Percentiles rank a stretch among this genome's conserved stretches.
These are phyloP conservation scores for Podospora sp. DNA, from an alignment of 495 filamentous ascomycete genomes.

Conservation along the genomic window DNA sequence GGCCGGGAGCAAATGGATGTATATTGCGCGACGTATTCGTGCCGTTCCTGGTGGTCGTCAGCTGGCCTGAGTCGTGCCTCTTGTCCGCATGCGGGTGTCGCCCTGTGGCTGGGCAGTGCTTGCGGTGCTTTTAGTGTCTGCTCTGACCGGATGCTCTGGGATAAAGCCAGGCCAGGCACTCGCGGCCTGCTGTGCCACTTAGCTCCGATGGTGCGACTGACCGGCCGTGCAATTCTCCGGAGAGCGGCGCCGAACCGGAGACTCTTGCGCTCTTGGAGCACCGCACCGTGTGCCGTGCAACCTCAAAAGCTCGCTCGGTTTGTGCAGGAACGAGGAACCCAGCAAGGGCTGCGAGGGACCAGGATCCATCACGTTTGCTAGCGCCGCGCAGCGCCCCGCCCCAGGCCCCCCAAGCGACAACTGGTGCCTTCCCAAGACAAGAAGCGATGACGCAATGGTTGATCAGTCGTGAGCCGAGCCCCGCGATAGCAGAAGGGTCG, in stretches of 20 bases:
- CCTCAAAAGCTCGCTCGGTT: not conserved
- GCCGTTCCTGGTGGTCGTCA: conserved; percentile 22
- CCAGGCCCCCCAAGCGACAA: not conserved
- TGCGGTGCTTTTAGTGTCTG: too few species aligned
- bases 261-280: not conserved
- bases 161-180: conserved; percentile 4
- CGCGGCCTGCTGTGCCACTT: conserved; percentile 8
- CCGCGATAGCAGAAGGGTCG: conserved; percentile 13
- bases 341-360: not conserved
- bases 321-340: conserved; percentile 4
- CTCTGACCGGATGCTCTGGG: not conserved
- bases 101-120: not conserved
- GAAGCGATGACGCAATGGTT: conserved; percentile 21
- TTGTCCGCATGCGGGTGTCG: conserved; percentile 28
- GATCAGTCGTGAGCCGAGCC: not conserved
- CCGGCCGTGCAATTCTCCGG: conserved; percentile 28
- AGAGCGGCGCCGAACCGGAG: conserved; percentile 11
- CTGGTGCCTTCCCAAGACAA: not conserved
- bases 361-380: not conserved
- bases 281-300: not conserved
- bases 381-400: conserved; percentile 2
- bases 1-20: not conserved
- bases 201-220: conserved; percentile 1
- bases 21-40: conserved; percentile 1
- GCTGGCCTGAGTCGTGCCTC: conserved; percentile 28